Evolutionary conservation across 2,329 filamentous ascomycete species (phyloP).

Genomic region (Hypoxylon sp.): DNA sequence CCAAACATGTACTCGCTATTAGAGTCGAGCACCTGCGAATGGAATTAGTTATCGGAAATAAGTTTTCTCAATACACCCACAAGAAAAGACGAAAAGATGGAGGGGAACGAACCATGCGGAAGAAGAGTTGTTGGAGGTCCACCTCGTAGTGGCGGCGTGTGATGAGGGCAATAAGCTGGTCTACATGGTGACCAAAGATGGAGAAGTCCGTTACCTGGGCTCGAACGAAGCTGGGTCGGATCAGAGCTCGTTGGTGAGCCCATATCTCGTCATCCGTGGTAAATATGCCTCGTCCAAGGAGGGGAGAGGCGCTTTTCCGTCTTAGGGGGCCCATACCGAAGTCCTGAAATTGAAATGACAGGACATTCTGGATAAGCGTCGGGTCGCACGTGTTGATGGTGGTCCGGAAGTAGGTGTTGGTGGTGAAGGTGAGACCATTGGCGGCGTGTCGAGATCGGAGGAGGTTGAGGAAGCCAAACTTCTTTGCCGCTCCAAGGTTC

Average conservation of each 20-base stretch:
- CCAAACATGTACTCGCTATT: slow-evolving; percentile 45
- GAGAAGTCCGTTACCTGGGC: slow-evolving; percentile 41
- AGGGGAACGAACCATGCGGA: slow-evolving; percentile 39
- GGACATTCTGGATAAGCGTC: slow-evolving; percentile 40
- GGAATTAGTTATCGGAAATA: slow-evolving; percentile 22
- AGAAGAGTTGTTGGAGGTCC: slow-evolving; percentile 43
- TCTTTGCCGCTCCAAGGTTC: slow-evolving; percentile 38
- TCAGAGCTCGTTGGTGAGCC: slow-evolving; percentile 41
- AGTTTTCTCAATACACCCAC: not conserved
- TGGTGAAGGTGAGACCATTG: slow-evolving; percentile 43
- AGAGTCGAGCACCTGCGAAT: slow-evolving; percentile 38
- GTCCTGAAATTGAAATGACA: slow-evolving; percentile 43
- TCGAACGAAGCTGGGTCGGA: slow-evolving; percentile 41
- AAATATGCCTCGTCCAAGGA: slow-evolving; percentile 41
- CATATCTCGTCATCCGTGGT: slow-evolving; percentile 42
- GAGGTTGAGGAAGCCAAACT: slow-evolving; percentile 40
- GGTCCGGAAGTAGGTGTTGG: slow-evolving; percentile 42
- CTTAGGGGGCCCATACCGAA: slow-evolving; percentile 42
- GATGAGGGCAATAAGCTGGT: slow-evolving; percentile 43
- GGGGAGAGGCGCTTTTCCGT: slow-evolving; percentile 40
- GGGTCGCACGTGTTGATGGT: slow-evolving; percentile 45
- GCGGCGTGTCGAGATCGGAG: slow-evolving; percentile 39
- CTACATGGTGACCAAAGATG: slow-evolving; percentile 41
- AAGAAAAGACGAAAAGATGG: not conserved
- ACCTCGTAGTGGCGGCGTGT: slow-evolving; percentile 36